These are phyloP conservation scores for Conidiobolus incongruus DNA, from an alignment of 371 early-diverging fungal species.

Conservation along the genomic window DNA sequence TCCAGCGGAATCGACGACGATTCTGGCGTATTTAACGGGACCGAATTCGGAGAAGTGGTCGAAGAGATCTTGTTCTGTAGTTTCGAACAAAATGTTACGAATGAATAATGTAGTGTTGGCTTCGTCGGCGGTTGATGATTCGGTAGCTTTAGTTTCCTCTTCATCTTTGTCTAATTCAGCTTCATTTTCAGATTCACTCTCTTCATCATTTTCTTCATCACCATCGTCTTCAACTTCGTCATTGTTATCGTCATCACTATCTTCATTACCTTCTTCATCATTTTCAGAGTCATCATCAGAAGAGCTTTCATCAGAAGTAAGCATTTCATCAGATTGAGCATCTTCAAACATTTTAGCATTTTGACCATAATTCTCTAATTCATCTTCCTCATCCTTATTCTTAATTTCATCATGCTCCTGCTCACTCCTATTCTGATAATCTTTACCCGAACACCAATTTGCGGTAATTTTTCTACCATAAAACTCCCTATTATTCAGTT, in stretches of 20 bases:
- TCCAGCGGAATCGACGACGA: constrained; percentile 65
- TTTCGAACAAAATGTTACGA: constrained; percentile 75
- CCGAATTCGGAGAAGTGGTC: constrained; percentile 48
- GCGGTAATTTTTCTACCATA: constrained; percentile 56
- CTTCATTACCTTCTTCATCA: constrained; percentile 6
- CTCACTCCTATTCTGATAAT: constrained; percentile 21
- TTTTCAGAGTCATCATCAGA: too few species aligned
- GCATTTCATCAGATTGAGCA: too few species aligned
- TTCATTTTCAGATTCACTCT: constrained; percentile 9
- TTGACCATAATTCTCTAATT: too few species aligned
- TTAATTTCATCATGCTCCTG: constrained; percentile 10
- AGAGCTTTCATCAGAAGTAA: too few species aligned
- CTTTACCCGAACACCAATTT: constrained; percentile 66
- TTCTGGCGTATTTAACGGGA: constrained; percentile 50
- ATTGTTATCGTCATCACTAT: constrained; percentile 10
- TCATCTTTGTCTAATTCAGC: constrained; percentile 14
- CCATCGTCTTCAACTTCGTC: constrained; percentile 13
- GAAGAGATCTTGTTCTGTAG: constrained; percentile 55
- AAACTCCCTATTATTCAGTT: constrained; percentile 44
- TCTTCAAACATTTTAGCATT: too few species aligned
- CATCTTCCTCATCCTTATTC: constrained; percentile 9
- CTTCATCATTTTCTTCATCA: constrained; percentile 12
- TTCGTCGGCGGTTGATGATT: constrained; percentile 13
- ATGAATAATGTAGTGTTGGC: constrained; percentile 65
- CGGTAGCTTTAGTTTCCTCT: constrained; percentile 15